Evolutionary conservation across 2,329 filamentous ascomycete genomes (phyloP), one percentile per base, ranked within the genome.

Genomic region (Septoria linicola): DNA sequence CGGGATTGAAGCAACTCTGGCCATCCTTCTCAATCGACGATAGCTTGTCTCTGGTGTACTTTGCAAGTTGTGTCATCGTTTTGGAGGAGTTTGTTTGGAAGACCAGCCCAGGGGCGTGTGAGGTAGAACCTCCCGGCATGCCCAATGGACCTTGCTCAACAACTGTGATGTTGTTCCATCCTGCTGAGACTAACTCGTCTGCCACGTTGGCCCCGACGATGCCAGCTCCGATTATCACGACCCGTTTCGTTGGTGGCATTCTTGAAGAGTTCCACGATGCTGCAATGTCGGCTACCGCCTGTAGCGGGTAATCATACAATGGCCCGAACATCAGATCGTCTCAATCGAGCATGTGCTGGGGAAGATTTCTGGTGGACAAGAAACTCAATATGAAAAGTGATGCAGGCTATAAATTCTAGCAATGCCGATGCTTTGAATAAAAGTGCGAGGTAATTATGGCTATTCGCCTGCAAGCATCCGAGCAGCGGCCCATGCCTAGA

Each of bases 121-220:
- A 84, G 5, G 82, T 84, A 21, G 82, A 85, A 37, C 82, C 82
- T 20, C 82, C 82, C 0, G 82, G 82, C 75, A 84, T 78, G 51
- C 73, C 69, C 57, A 85, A 65, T 2, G 82, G 82, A 0, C 82
- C 82, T 65, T 85, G 82, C 57, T 85, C 82, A 55, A 85, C 69
- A 42, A 85, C 81, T 14, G 81, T 84, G 65, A 85, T 81, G 64
- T 84, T 68, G 47, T 65, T 76, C 81, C 82, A 85, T 71, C 82
- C 82, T 61, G 80, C 76, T 19, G 74, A 73, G 58, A 81, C 74
- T 61, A 85, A 75, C 73, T 85, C 82, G 59, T 85, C 82, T 41
- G 82, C 82, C 41, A 85, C 68, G 53, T 85, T 85, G 51, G 76
- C 75, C 40, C 82, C 82, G 51, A 85, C 82, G 51, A 85, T 84